Percentiles rank a stretch among this genome's conserved stretches.
These are phyloP conservation scores for Coccomyxa sp. DNA, from an alignment of 139 green algal species.

Conservation along the genomic window DNA sequence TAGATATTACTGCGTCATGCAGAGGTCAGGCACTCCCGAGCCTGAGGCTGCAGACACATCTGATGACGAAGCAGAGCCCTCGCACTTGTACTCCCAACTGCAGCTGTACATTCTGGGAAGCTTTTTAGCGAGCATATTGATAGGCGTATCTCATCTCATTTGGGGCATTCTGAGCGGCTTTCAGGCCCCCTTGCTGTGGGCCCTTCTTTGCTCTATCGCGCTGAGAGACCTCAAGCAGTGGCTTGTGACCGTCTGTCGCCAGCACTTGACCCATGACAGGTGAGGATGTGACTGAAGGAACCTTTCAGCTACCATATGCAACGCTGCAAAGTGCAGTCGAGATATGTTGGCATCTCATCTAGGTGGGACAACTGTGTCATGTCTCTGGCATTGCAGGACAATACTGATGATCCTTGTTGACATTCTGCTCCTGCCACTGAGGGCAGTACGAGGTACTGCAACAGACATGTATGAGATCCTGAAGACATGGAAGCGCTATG, in stretches of 20 bases:
- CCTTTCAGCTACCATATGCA: not conserved
- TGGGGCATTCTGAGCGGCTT: conserved; percentile 44
- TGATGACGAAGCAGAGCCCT: not conserved
- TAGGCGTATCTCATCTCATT: not conserved
- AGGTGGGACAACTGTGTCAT: not conserved
- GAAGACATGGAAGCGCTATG: conserved; percentile 23
- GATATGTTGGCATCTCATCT: not conserved
- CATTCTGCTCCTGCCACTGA: conserved; percentile 23
- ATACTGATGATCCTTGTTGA: conserved; percentile 7
- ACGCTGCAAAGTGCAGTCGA: not conserved
- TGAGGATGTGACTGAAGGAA: not conserved
- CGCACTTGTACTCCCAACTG: conserved; percentile 28
- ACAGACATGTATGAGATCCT: conserved; percentile 17
- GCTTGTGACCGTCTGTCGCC: conserved; percentile 21
- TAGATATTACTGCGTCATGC: too few species aligned
- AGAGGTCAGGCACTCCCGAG: not conserved
- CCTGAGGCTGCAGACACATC: not conserved
- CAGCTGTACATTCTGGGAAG: conserved; percentile 35
- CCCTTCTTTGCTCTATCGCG: conserved; percentile 46
- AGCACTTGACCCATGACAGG: conserved; percentile 13
- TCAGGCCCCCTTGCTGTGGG: conserved; percentile 47
- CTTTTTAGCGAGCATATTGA: conserved; percentile 31
- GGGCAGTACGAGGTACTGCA: conserved; percentile 5
- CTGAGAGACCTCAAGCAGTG: conserved; percentile 46
- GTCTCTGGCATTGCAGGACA: conserved; percentile 15